Percentiles rank a stretch among this genome's conserved stretches.
phyloP scores from a whole-genome alignment of 208 protist species.

The Acanthamoeba culbertsoni region DNA sequence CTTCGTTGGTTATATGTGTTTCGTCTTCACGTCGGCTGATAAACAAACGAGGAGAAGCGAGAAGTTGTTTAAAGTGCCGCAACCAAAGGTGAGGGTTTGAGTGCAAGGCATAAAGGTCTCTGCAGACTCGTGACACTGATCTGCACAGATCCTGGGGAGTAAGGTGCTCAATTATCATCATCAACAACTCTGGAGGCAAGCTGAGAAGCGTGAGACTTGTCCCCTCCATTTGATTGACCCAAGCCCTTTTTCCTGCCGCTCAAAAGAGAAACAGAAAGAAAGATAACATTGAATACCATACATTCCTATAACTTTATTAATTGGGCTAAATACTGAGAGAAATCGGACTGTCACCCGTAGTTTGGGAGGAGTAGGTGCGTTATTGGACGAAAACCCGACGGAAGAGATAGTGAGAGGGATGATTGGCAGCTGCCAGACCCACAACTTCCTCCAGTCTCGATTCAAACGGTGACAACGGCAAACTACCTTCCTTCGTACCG shows the following conservation, averaged over 20 bases:
- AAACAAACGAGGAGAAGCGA: neutral
- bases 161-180: slow-evolving; percentile 22
- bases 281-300: neutral
- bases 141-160: neutral
- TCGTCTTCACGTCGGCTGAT: neutral
- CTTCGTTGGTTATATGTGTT: no score
- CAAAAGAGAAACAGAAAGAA: neutral
- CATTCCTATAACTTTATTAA: neutral
- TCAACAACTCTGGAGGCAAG: neutral
- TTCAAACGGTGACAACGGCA: no score
- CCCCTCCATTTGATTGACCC: no score
- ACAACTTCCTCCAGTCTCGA: no score
- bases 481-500: no score
- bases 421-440: no score
- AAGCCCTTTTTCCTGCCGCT: neutral
- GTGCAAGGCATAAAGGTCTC: neutral
- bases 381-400: neutral
- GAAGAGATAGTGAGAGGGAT: neutral
- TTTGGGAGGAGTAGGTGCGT: neutral
- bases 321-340: neutral
- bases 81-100: neutral
- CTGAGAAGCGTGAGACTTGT: neutral
- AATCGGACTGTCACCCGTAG: neutral
- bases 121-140: neutral
- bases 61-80: neutral